Evolutionary conservation across 768 basidiomycete species (phyloP).

Genomic region (Tylopilus sp.): DNA sequence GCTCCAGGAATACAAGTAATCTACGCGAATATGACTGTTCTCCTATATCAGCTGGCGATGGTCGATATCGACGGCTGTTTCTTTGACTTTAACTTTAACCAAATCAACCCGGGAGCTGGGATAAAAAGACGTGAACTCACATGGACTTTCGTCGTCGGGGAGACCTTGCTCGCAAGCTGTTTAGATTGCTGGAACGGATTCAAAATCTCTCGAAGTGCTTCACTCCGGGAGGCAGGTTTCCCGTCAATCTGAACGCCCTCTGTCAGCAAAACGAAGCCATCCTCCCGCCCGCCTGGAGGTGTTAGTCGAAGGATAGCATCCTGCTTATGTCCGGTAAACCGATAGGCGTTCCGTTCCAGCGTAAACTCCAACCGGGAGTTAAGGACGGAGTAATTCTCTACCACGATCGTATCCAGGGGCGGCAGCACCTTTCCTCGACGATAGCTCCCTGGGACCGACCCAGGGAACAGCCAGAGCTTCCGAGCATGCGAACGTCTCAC

Average conservation of each 20-base stretch:
- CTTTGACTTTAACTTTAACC: conserved; percentile 16
- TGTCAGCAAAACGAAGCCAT: conserved; percentile 20
- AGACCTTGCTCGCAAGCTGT: neutral
- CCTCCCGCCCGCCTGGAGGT: conserved; percentile 11
- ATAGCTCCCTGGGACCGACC: conserved; percentile 21
- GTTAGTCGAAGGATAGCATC: conserved; percentile 20
- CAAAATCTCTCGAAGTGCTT: conserved; percentile 22
- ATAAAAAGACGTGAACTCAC: conserved; percentile 10
- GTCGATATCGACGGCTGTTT: conserved; percentile 4
- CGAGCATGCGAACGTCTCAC: conserved; percentile 27
- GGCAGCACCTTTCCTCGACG: conserved; percentile 17
- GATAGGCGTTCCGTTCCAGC: conserved; percentile 23
- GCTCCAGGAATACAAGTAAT: neutral
- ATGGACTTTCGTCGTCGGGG: conserved; percentile 12
- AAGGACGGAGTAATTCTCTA: conserved; percentile 21
- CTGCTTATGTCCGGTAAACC: conserved; percentile 18
- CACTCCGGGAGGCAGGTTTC: conserved; percentile 14
- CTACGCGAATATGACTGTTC: neutral
- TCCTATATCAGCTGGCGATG: conserved; percentile 4
- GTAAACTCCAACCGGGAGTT: conserved; percentile 23
- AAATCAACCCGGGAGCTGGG: conserved; percentile 5
- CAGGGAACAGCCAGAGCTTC: conserved; percentile 31
- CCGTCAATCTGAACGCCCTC: conserved; percentile 28
- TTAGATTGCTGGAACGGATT: conserved; percentile 13
- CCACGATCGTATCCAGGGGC: conserved; percentile 24